Evolutionary conservation across 2,329 filamentous ascomycete genomes (phyloP).

Genomic region (Microdochium paspali): DNA sequence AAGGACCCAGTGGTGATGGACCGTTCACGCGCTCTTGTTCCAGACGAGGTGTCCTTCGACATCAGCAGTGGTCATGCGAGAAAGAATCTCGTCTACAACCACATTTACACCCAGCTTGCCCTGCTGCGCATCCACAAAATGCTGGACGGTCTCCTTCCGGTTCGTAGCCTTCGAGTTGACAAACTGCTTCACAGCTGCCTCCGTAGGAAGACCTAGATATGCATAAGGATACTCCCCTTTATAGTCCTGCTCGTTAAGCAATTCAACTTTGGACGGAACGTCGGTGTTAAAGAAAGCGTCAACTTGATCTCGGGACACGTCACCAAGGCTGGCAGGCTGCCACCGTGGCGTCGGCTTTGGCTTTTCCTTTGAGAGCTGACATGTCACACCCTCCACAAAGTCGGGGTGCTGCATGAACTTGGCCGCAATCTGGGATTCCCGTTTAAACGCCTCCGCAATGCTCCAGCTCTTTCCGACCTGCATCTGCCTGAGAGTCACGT

Average conservation of each 20-base stretch:
- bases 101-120: conserved; percentile 61
- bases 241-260: conserved; percentile 58
- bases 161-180: conserved; percentile 30
- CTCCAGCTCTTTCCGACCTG: conserved; percentile 65
- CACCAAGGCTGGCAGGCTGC: conserved; percentile 64
- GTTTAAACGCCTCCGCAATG: conserved; percentile 76
- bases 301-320: conserved; percentile 42
- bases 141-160: conserved; percentile 49
- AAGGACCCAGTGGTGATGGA: no score
- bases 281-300: conserved; percentile 59
- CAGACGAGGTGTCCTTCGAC: conserved; percentile 32
- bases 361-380: conserved; percentile 57
- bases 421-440: conserved; percentile 74
- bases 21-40: conserved; percentile 20
- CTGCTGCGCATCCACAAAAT: conserved; percentile 49
- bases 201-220: conserved; percentile 63
- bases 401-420: conserved; percentile 88
- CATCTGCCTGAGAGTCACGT: conserved; percentile 79
- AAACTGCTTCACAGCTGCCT: conserved; percentile 45
- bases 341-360: conserved; percentile 53
- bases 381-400: conserved; percentile 85
- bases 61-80: conserved; percentile 46
- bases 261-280: conserved; percentile 36
- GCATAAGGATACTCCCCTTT: conserved; percentile 59
- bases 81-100: conserved; percentile 60